A percentile compares a stretch with the other conserved stretches of the same genome.
phyloP scores from a whole-genome alignment of 2,329 filamentous ascomycete species.

The Epichloe brachyelytri region DNA sequence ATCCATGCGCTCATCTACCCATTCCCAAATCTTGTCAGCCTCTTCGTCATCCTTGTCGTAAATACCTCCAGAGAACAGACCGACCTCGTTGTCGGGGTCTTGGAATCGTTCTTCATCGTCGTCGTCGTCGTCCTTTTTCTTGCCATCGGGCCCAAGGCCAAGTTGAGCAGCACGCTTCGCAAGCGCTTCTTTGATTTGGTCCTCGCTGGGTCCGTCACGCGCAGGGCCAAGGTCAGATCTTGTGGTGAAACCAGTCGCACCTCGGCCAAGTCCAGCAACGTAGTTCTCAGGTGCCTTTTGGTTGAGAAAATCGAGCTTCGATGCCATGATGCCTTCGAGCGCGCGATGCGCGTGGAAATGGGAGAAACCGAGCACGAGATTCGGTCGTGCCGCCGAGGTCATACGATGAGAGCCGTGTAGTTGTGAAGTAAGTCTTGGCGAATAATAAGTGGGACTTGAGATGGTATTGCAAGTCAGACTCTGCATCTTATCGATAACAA shows the following conservation, averaged over 20 bases:
- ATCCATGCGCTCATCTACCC: slow-evolving; percentile 96
- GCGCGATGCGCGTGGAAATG: slow-evolving; percentile 1
- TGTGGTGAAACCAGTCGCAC: slow-evolving; percentile 95
- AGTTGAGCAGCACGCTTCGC: slow-evolving; percentile 84
- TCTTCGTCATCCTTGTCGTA: slow-evolving; percentile 98
- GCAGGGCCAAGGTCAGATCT: slow-evolving; percentile 92
- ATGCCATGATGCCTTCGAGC: slow-evolving; percentile 26
- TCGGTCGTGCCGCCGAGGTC: background rate
- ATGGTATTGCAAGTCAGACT: background rate
- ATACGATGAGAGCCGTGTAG: no score
- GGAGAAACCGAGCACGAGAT: background rate
- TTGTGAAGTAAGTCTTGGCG: background rate
- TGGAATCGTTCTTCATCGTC: slow-evolving; percentile 75
- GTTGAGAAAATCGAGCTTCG: slow-evolving; percentile 67
- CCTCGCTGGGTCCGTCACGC: slow-evolving; percentile 86
- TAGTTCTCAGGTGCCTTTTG: slow-evolving; percentile 79
- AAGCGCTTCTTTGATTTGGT: slow-evolving; percentile 96
- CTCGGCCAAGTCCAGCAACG: slow-evolving; percentile 91
- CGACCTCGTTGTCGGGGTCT: slow-evolving; percentile 94
- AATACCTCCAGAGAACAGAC: slow-evolving; percentile 85
- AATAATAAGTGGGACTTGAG: background rate
- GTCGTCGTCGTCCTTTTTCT: slow-evolving; percentile 59
- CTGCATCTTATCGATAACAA: slow-evolving; percentile 13
- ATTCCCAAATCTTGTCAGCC: slow-evolving; percentile 88
- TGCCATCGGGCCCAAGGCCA: slow-evolving; percentile 56